phyloP scores from a whole-genome alignment of 805 yeast species.

The Spathaspora arborariae region DNA sequence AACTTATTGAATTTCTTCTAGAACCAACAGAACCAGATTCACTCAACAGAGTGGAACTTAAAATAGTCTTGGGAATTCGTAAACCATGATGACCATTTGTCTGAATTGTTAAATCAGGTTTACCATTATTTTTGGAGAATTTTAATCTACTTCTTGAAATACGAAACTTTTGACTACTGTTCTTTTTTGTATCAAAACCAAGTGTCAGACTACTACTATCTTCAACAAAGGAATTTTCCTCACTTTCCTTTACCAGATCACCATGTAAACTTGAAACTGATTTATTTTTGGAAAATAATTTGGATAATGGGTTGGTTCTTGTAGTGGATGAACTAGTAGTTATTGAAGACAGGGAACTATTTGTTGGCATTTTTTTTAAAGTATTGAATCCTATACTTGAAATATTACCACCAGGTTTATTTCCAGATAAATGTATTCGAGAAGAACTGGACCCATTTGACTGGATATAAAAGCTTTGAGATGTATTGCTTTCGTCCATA shows the following conservation, averaged over 20 bases:
- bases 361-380: conserved; percentile 27
- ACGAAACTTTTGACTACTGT: conserved; percentile 5
- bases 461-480: conserved; percentile 3
- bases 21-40: conserved; percentile 8
- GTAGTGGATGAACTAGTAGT: conserved; percentile 16
- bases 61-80: conserved; percentile 21
- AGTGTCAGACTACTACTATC: conserved; percentile 9
- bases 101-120: conserved; percentile 31
- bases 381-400: conserved; percentile 31
- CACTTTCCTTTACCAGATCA: conserved; percentile 4
- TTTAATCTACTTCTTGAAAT: conserved; percentile 9
- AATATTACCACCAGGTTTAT: conserved; percentile 12
- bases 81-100: conserved; percentile 24
- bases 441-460: conserved; percentile 6
- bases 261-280: conserved; percentile 15
- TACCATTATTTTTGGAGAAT: conserved; percentile 7
- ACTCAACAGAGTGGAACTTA: conserved; percentile 16
- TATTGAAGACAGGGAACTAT: conserved; percentile 21
- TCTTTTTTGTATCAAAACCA: conserved; percentile 5
- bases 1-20: conserved; percentile 23
- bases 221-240: conserved; percentile 4
- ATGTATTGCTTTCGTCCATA: not conserved
- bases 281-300: conserved; percentile 28
- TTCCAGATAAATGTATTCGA: not conserved
- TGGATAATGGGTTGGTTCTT: conserved; percentile 25